Conservation (phyloP, 768 basidiomycete genomes). For the Boletus pseudo-olivaceus region DNA sequence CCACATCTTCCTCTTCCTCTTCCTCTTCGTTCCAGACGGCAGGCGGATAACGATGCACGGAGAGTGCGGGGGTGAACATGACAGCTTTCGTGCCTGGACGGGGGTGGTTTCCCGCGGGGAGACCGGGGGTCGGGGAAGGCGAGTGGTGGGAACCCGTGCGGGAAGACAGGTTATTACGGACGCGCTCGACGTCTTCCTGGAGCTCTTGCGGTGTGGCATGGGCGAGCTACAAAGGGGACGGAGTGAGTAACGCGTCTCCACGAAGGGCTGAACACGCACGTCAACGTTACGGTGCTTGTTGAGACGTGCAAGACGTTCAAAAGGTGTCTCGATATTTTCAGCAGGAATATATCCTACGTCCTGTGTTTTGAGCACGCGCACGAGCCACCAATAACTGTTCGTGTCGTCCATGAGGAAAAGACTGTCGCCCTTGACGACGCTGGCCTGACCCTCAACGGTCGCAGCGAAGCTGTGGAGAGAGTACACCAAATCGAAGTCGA, state of each 20-base stretch:
- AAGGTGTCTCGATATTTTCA: slow-evolving; percentile 98
- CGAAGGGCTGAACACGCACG: slow-evolving; percentile 44
- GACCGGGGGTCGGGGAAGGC: slow-evolving; percentile 43
- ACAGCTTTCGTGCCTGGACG: slow-evolving; percentile 46
- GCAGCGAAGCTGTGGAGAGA: slow-evolving; percentile 96
- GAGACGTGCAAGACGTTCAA: slow-evolving; percentile 88
- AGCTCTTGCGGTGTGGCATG: slow-evolving; percentile 48
- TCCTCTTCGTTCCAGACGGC: slow-evolving; percentile 83
- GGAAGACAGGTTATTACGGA: slow-evolving; percentile 49
- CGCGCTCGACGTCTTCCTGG: slow-evolving; percentile 53
- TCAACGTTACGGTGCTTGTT: slow-evolving; percentile 98
- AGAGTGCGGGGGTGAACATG: slow-evolving; percentile 66
- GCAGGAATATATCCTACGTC: slow-evolving; percentile 99
- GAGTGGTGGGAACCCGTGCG: slow-evolving; percentile 48
- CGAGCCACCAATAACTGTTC: slow-evolving; percentile 99
- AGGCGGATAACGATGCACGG: slow-evolving; percentile 73
- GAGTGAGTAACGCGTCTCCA: background rate
- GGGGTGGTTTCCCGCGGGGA: slow-evolving; percentile 26
- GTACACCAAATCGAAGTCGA: slow-evolving; percentile 91
- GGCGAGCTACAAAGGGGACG: slow-evolving; percentile 23
- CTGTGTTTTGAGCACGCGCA: slow-evolving; percentile 96
- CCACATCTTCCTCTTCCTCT: slow-evolving; percentile 49
- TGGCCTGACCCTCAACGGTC: slow-evolving; percentile 97
- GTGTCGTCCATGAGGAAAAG: slow-evolving; percentile 96
- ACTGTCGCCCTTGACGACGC: slow-evolving; percentile 97